Conservation (phyloP, 805 yeast species). For the Torulaspora delbrueckii region DNA sequence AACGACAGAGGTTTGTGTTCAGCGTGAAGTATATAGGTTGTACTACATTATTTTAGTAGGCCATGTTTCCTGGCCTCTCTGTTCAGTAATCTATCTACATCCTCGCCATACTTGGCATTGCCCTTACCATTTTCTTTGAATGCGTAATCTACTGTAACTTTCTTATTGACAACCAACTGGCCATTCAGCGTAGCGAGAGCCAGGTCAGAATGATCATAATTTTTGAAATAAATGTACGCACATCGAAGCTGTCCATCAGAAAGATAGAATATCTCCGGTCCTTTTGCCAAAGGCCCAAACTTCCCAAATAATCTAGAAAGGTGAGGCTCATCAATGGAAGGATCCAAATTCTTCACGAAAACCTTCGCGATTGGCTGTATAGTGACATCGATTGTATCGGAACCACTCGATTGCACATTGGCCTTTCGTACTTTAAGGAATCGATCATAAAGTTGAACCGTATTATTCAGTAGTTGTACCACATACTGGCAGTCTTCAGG, state of each 20-base stretch:
- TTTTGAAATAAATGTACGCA: slow-evolving; percentile 62
- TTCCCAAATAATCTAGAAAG: slow-evolving; percentile 48
- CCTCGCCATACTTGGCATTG: slow-evolving; percentile 67
- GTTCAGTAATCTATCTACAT: slow-evolving; percentile 67
- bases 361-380: slow-evolving; percentile 59
- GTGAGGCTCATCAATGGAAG: slow-evolving; percentile 55
- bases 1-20: slow-evolving; percentile 19
- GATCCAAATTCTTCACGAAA: slow-evolving; percentile 64
- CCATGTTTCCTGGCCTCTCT: slow-evolving; percentile 50
- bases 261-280: slow-evolving; percentile 43
- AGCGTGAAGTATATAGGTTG: not conserved
- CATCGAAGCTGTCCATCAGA: slow-evolving; percentile 48
- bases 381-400: slow-evolving; percentile 12
- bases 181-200: slow-evolving; percentile 70
- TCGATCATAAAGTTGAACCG: slow-evolving; percentile 51
- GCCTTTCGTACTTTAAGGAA: slow-evolving; percentile 54
- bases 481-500: slow-evolving; percentile 68
- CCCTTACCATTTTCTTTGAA: slow-evolving; percentile 51
- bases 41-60: slow-evolving; percentile 8
- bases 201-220: slow-evolving; percentile 62
- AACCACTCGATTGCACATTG: slow-evolving; percentile 24
- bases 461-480: slow-evolving; percentile 52
- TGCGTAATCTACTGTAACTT: slow-evolving; percentile 62
- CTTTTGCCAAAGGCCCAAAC: slow-evolving; percentile 58
- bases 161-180: slow-evolving; percentile 61